phyloP scores from a whole-genome alignment of 2,329 filamentous ascomycete species.

The Fusarium virguliforme region DNA sequence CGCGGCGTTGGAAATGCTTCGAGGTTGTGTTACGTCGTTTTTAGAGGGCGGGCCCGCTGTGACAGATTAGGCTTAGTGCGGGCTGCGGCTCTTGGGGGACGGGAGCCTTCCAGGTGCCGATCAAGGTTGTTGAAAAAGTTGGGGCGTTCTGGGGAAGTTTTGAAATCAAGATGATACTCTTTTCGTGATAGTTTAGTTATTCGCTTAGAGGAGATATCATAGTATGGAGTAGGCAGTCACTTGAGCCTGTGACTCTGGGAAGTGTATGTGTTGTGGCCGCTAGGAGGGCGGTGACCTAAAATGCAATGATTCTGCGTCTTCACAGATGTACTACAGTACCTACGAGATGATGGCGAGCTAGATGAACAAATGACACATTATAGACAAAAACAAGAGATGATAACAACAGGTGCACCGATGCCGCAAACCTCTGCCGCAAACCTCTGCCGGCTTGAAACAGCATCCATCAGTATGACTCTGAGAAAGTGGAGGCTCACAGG shows the following conservation, averaged over 20 bases:
- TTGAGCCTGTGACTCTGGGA: neutral
- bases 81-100: slow-evolving; percentile 29
- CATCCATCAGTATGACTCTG: slow-evolving; percentile 7
- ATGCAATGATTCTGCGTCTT: neutral
- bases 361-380: neutral
- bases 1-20: slow-evolving; percentile 6
- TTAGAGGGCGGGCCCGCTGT: slow-evolving; percentile 23
- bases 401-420: neutral
- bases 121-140: neutral
- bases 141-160: slow-evolving; percentile 3
- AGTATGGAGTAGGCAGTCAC: neutral
- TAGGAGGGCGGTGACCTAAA: neutral
- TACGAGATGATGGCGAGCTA: slow-evolving; percentile 9
- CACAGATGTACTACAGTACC: neutral
- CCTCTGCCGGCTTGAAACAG: neutral
- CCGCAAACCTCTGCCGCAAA: neutral
- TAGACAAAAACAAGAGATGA: neutral
- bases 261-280: neutral
- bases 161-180: neutral
- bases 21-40: slow-evolving; percentile 37
- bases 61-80: slow-evolving; percentile 33
- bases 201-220: neutral
- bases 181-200: neutral
- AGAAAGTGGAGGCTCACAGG: neutral
- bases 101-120: slow-evolving; percentile 2